Percentiles rank a stretch among this genome's conserved stretches.
Conservation (phyloP, 192 early-diverging fungal species). For the Cladochytrium replicatum region DNA sequence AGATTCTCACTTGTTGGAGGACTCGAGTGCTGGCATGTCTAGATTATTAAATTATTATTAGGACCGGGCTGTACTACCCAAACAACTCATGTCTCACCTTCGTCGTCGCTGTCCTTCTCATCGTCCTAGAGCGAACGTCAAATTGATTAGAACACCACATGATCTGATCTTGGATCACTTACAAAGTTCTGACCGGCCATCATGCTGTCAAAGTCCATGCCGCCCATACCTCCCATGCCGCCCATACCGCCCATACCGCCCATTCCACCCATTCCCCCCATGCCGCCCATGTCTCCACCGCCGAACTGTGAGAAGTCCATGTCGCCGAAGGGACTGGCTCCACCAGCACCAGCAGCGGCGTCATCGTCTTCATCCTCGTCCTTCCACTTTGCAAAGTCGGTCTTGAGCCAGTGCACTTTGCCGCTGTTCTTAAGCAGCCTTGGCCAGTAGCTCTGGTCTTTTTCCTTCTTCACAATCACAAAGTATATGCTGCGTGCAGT, state of each 20-base stretch:
- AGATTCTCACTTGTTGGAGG: too few species aligned
- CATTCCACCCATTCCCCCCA: conserved; percentile 34
- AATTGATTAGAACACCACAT: too few species aligned
- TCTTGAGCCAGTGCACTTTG: conserved; percentile 72
- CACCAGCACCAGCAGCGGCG: conserved; percentile 31
- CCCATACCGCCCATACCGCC: conserved; percentile 46
- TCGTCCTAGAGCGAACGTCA: too few species aligned
- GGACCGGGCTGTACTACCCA: too few species aligned
- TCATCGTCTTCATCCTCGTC: conserved; percentile 91
- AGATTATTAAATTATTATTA: too few species aligned
- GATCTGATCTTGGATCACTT: too few species aligned
- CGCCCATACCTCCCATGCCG: conserved; percentile 40
- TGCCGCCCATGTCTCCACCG: conserved; percentile 49
- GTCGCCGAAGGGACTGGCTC: conserved; percentile 36
- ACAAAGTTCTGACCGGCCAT: conserved; percentile 48
- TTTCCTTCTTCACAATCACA: conserved; percentile 64
- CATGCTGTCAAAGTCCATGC: conserved; percentile 24
- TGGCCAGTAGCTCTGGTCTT: conserved; percentile 67
- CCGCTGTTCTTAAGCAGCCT: conserved; percentile 59
- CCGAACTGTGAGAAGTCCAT: conserved; percentile 60
- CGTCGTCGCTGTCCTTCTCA: too few species aligned
- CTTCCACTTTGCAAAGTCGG: conserved; percentile 83
- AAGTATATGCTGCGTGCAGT: conserved; percentile 59
- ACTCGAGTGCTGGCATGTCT: too few species aligned
- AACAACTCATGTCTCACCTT: too few species aligned